A percentile compares a stretch with the other conserved stretches of the same genome.
These are phyloP conservation scores for Spiraea crenata DNA, from an alignment of 331 rosid species.

Conservation along the genomic window DNA sequence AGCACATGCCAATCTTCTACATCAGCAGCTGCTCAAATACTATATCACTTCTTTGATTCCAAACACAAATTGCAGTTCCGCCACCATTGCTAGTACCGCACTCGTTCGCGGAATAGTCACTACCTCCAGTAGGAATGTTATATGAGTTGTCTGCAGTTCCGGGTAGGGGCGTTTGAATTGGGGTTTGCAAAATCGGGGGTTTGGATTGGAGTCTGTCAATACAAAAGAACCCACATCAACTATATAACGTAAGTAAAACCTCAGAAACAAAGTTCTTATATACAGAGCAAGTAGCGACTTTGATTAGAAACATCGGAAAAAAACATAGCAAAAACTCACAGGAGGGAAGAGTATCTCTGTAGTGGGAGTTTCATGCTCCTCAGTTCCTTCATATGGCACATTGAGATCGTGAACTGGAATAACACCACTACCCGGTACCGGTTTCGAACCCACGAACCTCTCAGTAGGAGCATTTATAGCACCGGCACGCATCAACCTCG, in stretches of 20 bases:
- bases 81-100: slow-evolving; percentile 35
- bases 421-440: slow-evolving; percentile 69
- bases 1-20: too few relatives aligned
- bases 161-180: slow-evolving; percentile 89
- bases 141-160: slow-evolving; percentile 68
- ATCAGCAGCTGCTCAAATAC: too few relatives aligned
- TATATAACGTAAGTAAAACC: background rate
- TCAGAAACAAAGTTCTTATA: background rate
- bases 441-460: slow-evolving; percentile 60
- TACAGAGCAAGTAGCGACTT: background rate
- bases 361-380: slow-evolving; percentile 97
- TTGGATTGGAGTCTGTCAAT: slow-evolving; percentile 76
- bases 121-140: slow-evolving; percentile 84
- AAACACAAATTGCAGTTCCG: slow-evolving; percentile 39
- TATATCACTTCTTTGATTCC: too few relatives aligned
- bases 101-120: slow-evolving; percentile 81
- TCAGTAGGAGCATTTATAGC: slow-evolving; percentile 73
- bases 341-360: slow-evolving; percentile 96
- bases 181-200: slow-evolving; percentile 94
- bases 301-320: background rate
- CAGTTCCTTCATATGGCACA: slow-evolving; percentile 91
- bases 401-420: slow-evolving; percentile 99
- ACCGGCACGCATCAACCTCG: slow-evolving; percentile 89
- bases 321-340: slow-evolving; percentile 46
- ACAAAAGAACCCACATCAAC: slow-evolving; percentile 29